These are phyloP conservation scores for Escallonia rubra DNA, from an alignment of 129 eudicot genomes.

Conservation along the genomic window DNA sequence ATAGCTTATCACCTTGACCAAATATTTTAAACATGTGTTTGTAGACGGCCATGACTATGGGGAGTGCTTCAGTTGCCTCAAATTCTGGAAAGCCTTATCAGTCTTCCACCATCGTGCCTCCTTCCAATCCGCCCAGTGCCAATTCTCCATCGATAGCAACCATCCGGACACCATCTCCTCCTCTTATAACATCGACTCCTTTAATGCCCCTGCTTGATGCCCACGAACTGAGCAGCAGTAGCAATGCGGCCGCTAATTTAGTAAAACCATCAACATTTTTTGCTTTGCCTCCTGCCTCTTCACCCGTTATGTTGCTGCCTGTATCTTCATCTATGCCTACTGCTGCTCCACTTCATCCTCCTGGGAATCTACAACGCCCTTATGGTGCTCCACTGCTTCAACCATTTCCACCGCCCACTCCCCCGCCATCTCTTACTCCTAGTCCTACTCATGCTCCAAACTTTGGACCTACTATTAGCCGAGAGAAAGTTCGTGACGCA, in stretches of 20 bases:
- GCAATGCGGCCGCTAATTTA: conserved; percentile 22
- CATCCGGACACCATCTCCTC: conserved; percentile 29
- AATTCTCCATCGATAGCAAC: conserved; percentile 31
- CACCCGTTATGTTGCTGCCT: conserved; percentile 25
- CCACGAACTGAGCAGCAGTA: conserved; percentile 17
- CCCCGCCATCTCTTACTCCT: conserved; percentile 68
- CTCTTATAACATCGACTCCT: conserved; percentile 33
- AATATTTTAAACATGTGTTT: not conserved
- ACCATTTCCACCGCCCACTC: conserved; percentile 76
- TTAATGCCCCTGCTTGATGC: conserved; percentile 28
- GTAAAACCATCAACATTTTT: conserved; percentile 35
- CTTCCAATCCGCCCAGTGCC: conserved; percentile 29
- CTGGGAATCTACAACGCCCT: conserved; percentile 33
- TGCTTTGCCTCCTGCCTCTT: conserved; percentile 22
- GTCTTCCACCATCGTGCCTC: conserved; percentile 26
- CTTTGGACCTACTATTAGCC: not conserved
- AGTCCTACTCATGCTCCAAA: not conserved
- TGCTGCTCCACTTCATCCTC: conserved; percentile 39
- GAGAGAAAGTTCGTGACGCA: not conserved
- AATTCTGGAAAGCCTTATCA: conserved; percentile 34
- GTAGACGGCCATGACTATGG: conserved; percentile 59
- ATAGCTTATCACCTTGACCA: not conserved
- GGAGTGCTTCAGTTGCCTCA: conserved; percentile 30
- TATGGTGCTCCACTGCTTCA: conserved; percentile 55
- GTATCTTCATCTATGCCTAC: conserved; percentile 31